These are phyloP conservation scores for Citrullus colocynthis DNA, from an alignment of 306 rosid genomes.

Conservation along the genomic window DNA sequence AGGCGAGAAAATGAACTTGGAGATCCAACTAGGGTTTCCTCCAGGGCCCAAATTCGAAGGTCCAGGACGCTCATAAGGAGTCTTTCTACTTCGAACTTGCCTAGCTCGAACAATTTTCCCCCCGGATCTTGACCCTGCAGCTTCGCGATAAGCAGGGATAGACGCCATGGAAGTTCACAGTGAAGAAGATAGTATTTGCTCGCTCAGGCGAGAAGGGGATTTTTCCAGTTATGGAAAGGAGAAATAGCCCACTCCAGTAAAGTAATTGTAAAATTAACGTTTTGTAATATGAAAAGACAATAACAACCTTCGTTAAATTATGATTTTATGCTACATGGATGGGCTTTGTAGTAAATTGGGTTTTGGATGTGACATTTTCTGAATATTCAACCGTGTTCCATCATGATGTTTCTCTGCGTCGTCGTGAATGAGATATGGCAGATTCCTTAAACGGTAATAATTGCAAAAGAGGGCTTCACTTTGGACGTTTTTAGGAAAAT, in stretches of 20 bases:
- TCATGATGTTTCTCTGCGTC: neutral
- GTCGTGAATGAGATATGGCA: neutral
- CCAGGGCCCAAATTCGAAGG: constrained; percentile 10
- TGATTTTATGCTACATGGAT: neutral
- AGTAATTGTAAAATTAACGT: neutral
- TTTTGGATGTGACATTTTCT: neutral
- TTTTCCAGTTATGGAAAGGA: neutral
- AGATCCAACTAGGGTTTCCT: constrained; percentile 68
- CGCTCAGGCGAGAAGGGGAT: neutral
- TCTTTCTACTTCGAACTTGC: constrained; percentile 26
- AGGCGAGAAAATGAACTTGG: constrained; percentile 51
- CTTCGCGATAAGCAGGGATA: constrained; percentile 38
- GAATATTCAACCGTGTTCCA: neutral
- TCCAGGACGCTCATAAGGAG: constrained; percentile 68
- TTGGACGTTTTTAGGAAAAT: too few relatives aligned
- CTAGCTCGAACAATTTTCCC: constrained; percentile 67
- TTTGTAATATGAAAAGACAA: neutral
- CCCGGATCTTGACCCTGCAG: constrained; percentile 41
- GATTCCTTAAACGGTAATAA: neutral
- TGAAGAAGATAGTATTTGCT: neutral
- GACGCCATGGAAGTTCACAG: constrained; percentile 35
- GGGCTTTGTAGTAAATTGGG: neutral
- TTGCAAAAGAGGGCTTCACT: neutral
- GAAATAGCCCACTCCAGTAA: neutral
- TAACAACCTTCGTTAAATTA: neutral